These are phyloP conservation scores for Acacia concinna DNA, from an alignment of 331 rosid species.

Conservation along the genomic window DNA sequence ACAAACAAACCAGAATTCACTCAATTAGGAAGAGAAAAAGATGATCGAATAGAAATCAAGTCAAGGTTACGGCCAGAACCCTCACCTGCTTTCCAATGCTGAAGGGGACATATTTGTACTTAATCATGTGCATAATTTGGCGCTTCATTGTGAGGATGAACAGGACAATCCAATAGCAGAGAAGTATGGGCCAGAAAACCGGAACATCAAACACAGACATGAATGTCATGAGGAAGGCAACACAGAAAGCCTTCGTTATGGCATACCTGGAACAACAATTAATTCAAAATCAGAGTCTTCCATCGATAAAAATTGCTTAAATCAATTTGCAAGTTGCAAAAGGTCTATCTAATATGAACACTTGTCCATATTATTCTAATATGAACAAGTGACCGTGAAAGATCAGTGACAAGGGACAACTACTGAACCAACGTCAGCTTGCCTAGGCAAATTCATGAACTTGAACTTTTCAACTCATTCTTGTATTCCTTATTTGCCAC, in stretches of 20 bases:
- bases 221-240: constrained; percentile 72
- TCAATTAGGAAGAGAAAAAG: not conserved
- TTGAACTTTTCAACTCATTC: not conserved
- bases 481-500: not conserved
- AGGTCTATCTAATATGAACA: not conserved
- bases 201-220: constrained; percentile 68
- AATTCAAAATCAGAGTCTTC: not conserved
- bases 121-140: constrained; percentile 74
- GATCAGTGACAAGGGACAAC: not conserved
- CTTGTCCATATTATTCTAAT: too few species aligned
- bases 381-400: not conserved
- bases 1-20: constrained; percentile 3
- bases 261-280: constrained; percentile 57
- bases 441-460: not conserved
- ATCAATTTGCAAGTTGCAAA: not conserved
- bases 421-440: not conserved
- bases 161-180: constrained; percentile 66
- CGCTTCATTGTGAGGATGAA: constrained; percentile 84
- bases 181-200: constrained; percentile 77
- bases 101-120: constrained; percentile 68
- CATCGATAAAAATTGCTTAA: not conserved
- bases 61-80: not conserved
- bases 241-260: constrained; percentile 64
- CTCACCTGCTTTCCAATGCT: constrained; percentile 64
- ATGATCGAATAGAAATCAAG: not conserved